Percentiles rank a stretch among this genome's conserved stretches.
phyloP scores from a whole-genome alignment of 306 rosid genomes.

The Quercus cerris region DNA sequence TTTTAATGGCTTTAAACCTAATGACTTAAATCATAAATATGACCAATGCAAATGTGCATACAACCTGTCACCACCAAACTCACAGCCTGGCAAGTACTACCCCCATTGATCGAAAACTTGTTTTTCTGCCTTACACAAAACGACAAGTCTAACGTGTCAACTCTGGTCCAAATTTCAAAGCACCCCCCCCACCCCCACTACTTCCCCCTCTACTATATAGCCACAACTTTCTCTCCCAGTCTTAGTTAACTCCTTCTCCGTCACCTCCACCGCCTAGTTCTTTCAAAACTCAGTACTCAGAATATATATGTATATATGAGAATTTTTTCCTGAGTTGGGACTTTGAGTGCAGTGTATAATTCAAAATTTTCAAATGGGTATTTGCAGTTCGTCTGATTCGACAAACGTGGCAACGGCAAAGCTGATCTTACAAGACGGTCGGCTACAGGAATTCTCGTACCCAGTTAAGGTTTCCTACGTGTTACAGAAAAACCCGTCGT shows the following conservation, averaged over 20 bases:
- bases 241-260: background rate
- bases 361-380: constrained; percentile 51
- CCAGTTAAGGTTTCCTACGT: constrained; percentile 74
- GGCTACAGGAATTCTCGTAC: constrained; percentile 54
- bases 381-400: constrained; percentile 63
- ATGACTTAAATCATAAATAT: background rate
- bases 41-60: background rate
- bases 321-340: too few species aligned
- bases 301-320: too few species aligned
- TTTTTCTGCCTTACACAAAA: background rate
- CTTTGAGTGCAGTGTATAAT: too few species aligned
- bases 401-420: constrained; percentile 66
- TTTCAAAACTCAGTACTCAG: background rate
- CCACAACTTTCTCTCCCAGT: background rate
- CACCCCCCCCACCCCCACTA: background rate
- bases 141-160: constrained; percentile 51
- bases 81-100: constrained; percentile 73
- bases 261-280: background rate
- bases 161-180: background rate
- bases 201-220: constrained; percentile 18
- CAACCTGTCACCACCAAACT: constrained; percentile 82
- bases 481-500: constrained; percentile 54
- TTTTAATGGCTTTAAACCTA: too few species aligned
- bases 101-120: constrained; percentile 23
- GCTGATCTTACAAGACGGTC: constrained; percentile 63